phyloP scores from a whole-genome alignment of 164 flowering plant species.

The Cinnamomum micranthum region DNA sequence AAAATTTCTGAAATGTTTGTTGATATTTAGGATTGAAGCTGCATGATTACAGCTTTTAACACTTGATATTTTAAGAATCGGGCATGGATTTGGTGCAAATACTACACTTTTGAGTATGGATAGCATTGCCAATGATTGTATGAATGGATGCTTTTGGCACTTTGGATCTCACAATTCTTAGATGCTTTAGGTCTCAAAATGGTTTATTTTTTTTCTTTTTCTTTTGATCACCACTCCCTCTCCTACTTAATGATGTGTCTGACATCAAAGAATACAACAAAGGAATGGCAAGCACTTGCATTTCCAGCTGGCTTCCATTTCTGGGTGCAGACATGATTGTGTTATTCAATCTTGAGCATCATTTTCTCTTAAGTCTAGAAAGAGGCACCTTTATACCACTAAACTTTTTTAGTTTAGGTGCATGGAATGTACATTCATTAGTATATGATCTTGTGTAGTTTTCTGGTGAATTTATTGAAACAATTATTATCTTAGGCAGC shows the following conservation, averaged over 20 bases:
- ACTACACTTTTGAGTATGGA: no score
- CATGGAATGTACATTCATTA: background rate
- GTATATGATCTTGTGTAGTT: background rate
- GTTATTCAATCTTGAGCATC: background rate
- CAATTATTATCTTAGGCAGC: slow-evolving; percentile 56
- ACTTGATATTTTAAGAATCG: background rate
- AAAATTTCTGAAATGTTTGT: background rate
- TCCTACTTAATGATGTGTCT: no score
- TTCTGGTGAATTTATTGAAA: slow-evolving; percentile 1
- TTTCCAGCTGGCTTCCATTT: background rate
- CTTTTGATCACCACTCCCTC: background rate
- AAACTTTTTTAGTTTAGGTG: background rate
- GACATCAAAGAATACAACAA: background rate
- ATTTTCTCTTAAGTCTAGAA: background rate
- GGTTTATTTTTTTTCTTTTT: no score
- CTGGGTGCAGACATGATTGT: background rate
- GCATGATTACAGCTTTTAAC: background rate
- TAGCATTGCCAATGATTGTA: no score
- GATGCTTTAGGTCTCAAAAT: background rate
- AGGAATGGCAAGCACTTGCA: background rate
- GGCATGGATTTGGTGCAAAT: no score
- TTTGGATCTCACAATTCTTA: background rate
- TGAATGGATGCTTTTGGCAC: background rate
- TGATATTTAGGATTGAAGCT: no score
- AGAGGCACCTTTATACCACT: background rate